Evolutionary conservation across 129 eudicot species (phyloP).

Genomic region (Escallonia rubra): DNA sequence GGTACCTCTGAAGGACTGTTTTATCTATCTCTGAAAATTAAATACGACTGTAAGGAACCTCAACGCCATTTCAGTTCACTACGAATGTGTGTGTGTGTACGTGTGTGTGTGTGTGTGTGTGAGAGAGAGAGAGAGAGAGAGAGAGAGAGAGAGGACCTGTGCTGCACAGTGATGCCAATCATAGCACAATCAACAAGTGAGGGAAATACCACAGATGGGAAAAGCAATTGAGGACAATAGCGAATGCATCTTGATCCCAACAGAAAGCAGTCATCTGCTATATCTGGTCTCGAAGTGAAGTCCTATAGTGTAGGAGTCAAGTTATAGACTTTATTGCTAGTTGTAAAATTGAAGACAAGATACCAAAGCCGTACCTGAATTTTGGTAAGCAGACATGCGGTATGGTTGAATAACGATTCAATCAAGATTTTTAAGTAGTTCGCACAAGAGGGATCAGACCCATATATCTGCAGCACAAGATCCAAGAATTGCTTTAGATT

Average conservation of each 20-base stretch:
- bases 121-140: slow-evolving; percentile 7
- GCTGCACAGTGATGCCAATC: slow-evolving; percentile 95
- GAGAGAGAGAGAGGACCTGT: slow-evolving; percentile 59
- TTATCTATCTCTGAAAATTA: no score
- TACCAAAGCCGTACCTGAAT: slow-evolving; percentile 48
- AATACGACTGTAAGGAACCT: neutral
- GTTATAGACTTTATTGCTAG: neutral
- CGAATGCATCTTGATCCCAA: slow-evolving; percentile 98
- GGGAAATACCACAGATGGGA: slow-evolving; percentile 77
- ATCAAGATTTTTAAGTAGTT: slow-evolving; percentile 73
- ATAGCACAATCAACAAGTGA: slow-evolving; percentile 83
- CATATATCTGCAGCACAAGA: slow-evolving; percentile 75
- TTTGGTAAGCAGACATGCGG: slow-evolving; percentile 72
- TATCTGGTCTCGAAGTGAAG: slow-evolving; percentile 85
- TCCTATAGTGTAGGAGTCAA: slow-evolving; percentile 43
- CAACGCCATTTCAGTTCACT: neutral
- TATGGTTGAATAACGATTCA: slow-evolving; percentile 83
- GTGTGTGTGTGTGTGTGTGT: neutral
- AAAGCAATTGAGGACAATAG: slow-evolving; percentile 85
- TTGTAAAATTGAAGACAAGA: neutral
- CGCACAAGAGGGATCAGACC: slow-evolving; percentile 96
- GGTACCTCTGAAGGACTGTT: no score
- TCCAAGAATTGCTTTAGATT: slow-evolving; percentile 10
- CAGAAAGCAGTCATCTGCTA: slow-evolving; percentile 95
- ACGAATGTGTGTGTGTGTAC: no score